phyloP scores from a whole-genome alignment of 1,284 basidiomycete genomes.

The Fistulinella cinereoalba region DNA sequence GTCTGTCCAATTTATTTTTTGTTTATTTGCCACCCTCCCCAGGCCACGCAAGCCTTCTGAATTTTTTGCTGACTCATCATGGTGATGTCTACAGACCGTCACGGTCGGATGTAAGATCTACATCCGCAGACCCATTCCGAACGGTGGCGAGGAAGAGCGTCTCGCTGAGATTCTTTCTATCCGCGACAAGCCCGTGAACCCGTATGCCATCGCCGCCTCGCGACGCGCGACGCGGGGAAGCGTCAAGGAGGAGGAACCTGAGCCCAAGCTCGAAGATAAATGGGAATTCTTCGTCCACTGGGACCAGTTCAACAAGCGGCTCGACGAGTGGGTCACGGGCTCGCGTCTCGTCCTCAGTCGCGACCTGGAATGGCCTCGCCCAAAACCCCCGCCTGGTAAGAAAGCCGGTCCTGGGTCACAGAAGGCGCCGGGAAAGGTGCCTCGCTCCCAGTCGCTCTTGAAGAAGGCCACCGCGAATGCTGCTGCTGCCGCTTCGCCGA shows the following conservation, averaged over 20 bases:
- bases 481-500: slow-evolving; percentile 48
- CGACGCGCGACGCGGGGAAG: slow-evolving; percentile 40
- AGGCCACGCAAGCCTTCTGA: too few relatives aligned
- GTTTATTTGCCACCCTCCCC: too few relatives aligned
- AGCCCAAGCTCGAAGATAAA: slow-evolving; percentile 67
- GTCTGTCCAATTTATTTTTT: slow-evolving; percentile 41
- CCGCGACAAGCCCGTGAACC: slow-evolving; percentile 74
- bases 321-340: slow-evolving; percentile 98
- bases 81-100: slow-evolving; percentile 58
- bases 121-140: slow-evolving; percentile 74
- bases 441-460: slow-evolving; percentile 55
- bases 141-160: slow-evolving; percentile 79
- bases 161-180: slow-evolving; percentile 93
- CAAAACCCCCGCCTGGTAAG: slow-evolving; percentile 61
- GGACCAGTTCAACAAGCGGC: slow-evolving; percentile 96
- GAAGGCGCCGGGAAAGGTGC: slow-evolving; percentile 62
- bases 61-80: too few relatives aligned
- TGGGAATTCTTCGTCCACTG: slow-evolving; percentile 97
- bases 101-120: slow-evolving; percentile 92
- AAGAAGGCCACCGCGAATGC: slow-evolving; percentile 79
- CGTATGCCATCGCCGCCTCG: slow-evolving; percentile 41
- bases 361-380: slow-evolving; percentile 96
- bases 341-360: slow-evolving; percentile 80
- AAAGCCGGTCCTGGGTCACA: slow-evolving; percentile 46
- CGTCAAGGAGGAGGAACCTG: slow-evolving; percentile 45